Percentiles rank a stretch among this genome's conserved stretches.
Conservation (phyloP, 2,329 filamentous ascomycete species). For the Rhinocladiella similis region DNA sequence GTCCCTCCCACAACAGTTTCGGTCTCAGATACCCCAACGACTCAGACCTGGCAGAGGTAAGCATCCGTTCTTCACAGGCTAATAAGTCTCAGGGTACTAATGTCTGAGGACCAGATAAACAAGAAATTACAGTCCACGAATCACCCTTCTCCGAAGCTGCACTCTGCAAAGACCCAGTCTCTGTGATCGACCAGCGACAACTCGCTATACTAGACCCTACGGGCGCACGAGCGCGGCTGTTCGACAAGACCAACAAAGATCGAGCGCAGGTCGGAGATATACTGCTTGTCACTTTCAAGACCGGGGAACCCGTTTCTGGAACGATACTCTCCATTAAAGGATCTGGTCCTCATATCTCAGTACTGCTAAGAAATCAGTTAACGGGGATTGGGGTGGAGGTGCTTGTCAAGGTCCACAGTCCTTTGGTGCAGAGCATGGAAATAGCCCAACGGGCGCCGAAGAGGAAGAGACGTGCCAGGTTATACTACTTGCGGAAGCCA, state of each 20-base stretch:
- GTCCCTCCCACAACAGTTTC: conserved; percentile 43
- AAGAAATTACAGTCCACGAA: conserved; percentile 57
- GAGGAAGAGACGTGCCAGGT: conserved; percentile 79
- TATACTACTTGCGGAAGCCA: conserved; percentile 86
- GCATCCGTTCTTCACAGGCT: background rate
- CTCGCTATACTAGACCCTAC: conserved; percentile 78
- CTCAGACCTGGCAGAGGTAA: conserved; percentile 41
- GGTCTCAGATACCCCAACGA: conserved; percentile 43
- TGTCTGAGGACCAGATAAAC: conserved; percentile 37
- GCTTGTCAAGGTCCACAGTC: conserved; percentile 95
- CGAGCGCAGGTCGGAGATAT: conserved; percentile 84
- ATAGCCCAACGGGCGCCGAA: conserved; percentile 84
- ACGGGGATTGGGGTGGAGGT: conserved; percentile 89
- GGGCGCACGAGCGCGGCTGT: conserved; percentile 77
- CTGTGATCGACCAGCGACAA: conserved; percentile 66
- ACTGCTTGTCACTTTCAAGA: conserved; percentile 81
- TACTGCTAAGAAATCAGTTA: conserved; percentile 82
- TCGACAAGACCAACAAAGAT: conserved; percentile 73
- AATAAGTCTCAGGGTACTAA: conserved; percentile 3
- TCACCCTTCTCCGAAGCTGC: conserved; percentile 37
- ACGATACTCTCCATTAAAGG: conserved; percentile 84
- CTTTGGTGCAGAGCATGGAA: conserved; percentile 86
- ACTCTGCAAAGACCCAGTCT: conserved; percentile 62
- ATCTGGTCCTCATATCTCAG: conserved; percentile 83
- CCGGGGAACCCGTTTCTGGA: conserved; percentile 85